phyloP scores from a whole-genome alignment of 192 early-diverging fungal genomes.

The Linderina pennispora region DNA sequence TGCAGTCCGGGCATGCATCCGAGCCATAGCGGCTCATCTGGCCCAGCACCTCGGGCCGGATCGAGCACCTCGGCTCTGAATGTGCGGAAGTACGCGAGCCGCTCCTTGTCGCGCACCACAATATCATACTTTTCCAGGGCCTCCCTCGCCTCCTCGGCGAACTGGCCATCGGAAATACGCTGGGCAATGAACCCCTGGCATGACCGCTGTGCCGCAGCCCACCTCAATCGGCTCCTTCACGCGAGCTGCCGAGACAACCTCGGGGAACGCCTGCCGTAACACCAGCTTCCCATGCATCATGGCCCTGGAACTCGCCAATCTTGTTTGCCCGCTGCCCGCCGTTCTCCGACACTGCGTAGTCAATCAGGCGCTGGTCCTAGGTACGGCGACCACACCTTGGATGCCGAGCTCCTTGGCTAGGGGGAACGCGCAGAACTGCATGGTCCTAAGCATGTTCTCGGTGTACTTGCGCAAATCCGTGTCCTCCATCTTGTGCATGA shows the following conservation, averaged over 20 bases:
- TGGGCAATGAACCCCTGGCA: constrained; percentile 47
- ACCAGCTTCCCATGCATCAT: constrained; percentile 52
- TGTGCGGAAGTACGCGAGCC: constrained; percentile 53
- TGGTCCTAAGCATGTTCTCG: constrained; percentile 43
- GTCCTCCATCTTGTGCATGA: constrained; percentile 50
- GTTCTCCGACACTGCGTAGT: constrained; percentile 35
- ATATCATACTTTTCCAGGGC: constrained; percentile 45
- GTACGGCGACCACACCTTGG: constrained; percentile 49
- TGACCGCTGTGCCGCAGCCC: constrained; percentile 52
- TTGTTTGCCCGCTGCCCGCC: constrained; percentile 33
- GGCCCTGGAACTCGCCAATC: constrained; percentile 38
- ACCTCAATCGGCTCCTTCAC: constrained; percentile 64
- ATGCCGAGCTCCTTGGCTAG: constrained; percentile 45
- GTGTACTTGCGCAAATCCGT: constrained; percentile 46
- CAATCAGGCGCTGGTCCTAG: constrained; percentile 49
- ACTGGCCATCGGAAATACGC: constrained; percentile 5
- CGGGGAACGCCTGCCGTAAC: constrained; percentile 56
- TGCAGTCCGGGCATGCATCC: constrained; percentile 58
- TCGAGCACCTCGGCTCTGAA: constrained; percentile 47
- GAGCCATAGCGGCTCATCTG: constrained; percentile 28
- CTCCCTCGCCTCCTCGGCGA: constrained; percentile 17
- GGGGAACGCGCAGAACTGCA: constrained; percentile 48
- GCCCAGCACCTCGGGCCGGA: constrained; percentile 7
- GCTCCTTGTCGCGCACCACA: constrained; percentile 57
- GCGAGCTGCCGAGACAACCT: constrained; percentile 54